phyloP scores from a whole-genome alignment of 2,329 filamentous ascomycete species.

The Hypoxylon rubiginosum region DNA sequence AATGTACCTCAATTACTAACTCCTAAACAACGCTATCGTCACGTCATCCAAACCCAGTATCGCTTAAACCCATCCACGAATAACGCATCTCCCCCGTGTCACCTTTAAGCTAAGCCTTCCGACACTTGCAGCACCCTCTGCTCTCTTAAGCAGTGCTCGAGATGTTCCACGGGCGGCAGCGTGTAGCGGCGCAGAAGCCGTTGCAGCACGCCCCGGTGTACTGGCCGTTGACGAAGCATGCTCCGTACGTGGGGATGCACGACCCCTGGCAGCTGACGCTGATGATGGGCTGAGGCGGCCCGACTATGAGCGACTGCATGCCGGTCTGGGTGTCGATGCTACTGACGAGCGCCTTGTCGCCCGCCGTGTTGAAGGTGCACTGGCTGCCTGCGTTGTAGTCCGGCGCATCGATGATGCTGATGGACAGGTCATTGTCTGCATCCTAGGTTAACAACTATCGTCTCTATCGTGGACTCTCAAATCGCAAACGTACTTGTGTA shows the following conservation, averaged over 20 bases:
- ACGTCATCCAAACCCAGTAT: neutral
- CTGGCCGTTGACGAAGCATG: conserved; percentile 56
- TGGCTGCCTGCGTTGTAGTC: conserved; percentile 59
- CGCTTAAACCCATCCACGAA: neutral
- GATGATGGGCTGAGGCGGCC: conserved; percentile 60
- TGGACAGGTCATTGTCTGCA: conserved; percentile 56
- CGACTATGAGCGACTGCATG: conserved; percentile 58
- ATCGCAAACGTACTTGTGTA: conserved; percentile 53
- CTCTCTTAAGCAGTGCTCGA: conserved; percentile 9
- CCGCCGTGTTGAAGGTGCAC: conserved; percentile 60
- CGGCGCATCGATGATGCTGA: conserved; percentile 58
- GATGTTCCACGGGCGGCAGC: conserved; percentile 57
- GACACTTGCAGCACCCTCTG: neutral
- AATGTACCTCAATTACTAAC: neutral
- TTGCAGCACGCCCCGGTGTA: conserved; percentile 58
- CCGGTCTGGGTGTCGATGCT: conserved; percentile 49
- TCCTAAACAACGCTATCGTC: neutral
- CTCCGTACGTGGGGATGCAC: conserved; percentile 58
- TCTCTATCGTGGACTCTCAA: neutral
- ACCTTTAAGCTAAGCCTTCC: neutral
- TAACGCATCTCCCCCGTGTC: neutral
- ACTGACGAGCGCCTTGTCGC: conserved; percentile 51
- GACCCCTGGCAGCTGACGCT: conserved; percentile 59
- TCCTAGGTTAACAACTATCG: conserved; percentile 1
- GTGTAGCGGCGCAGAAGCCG: conserved; percentile 58